Base-by-base conservation (phyloP, 2,329 filamentous ascomycete genomes). In the Ilyonectria destructans region DNA sequence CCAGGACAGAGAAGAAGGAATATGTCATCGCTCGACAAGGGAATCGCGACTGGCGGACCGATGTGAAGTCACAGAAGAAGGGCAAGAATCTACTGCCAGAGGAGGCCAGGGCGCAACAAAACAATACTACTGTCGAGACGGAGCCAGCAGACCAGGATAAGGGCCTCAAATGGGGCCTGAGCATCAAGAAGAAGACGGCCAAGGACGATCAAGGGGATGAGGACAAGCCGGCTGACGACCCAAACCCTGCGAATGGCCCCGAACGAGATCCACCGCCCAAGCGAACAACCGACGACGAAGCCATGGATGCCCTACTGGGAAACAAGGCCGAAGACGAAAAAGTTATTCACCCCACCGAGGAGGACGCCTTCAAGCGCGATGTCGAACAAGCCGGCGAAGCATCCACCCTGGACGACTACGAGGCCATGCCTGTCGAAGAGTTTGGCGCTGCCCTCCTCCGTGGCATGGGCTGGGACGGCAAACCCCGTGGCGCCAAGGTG, bases 391-490 rank as follows among this genome's bases (percentile, higher is more conserved):
- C 94, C 1, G 95, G 94, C 1, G 92, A 94, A 23, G 86, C 89
- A 33, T 91, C 94, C 4, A 93, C 91, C 0, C 84, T 97, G 19
- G 93, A 93, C 37, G 94, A 96, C 76, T 98, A 98, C 82, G 92
- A 93, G 66, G 91, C 92, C 13, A 92, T 97, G 69, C 96, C 96
- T 0, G 94, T 98, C 17, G 96, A 98, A 74, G 95, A 98, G 75
- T 99, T 98, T 72, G 96, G 96, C 8, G 93, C 95, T 19, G 95
- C 95, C 0, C 86, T 98, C 71, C 86, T 99, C 40, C 90, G 95
- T 35, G 95, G 95, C 10, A 98, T 98, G 93, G 96, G 96, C 9
- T 98, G 96, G 95, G 95, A 98, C 85, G 92, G 82, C 80, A 88
- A 90, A 62, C 84, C 86, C 69, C 82, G 85, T 54, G 87, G 85